phyloP scores from a whole-genome alignment of 108 stramenopile genomes.

The Nannochloropsis gaditana region DNA sequence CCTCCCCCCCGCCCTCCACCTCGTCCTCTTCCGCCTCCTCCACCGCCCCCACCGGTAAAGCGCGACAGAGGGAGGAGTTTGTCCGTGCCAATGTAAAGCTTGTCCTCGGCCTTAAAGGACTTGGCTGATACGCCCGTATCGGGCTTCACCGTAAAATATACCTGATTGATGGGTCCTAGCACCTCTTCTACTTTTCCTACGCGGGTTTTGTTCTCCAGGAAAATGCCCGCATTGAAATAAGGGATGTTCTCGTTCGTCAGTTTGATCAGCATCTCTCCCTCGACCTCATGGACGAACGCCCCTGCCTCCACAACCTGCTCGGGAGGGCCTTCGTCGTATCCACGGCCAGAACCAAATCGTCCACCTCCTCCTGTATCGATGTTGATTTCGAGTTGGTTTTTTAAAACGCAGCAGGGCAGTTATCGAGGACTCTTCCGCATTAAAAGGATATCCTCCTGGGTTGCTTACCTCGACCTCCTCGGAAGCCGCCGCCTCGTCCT shows the following conservation, averaged over 20 bases:
- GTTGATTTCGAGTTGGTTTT: too few species aligned
- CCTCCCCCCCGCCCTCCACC: constrained; percentile 35
- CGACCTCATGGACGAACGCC: constrained; percentile 52
- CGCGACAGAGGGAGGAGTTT: constrained; percentile 81
- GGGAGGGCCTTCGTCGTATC: constrained; percentile 58
- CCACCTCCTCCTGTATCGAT: constrained; percentile 39
- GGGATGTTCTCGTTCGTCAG: constrained; percentile 76
- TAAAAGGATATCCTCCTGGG: neutral
- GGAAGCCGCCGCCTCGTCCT: constrained; percentile 1
- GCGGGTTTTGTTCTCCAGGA: constrained; percentile 93
- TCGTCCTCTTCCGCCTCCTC: constrained; percentile 32
- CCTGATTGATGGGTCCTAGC: constrained; percentile 80
- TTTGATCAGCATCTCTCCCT: constrained; percentile 59
- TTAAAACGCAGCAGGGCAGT: too few species aligned
- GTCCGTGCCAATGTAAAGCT: constrained; percentile 80
- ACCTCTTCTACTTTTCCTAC: constrained; percentile 98
- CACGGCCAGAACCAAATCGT: constrained; percentile 43
- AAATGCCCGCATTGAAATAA: constrained; percentile 95
- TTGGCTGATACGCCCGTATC: constrained; percentile 82
- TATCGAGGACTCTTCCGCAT: too few species aligned
- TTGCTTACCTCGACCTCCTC: neutral
- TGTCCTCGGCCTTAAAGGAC: constrained; percentile 54
- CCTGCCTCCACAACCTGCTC: constrained; percentile 57
- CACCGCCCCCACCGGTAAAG: constrained; percentile 65
- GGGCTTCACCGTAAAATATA: constrained; percentile 92